Evolutionary conservation across 2,329 filamentous ascomycete species (phyloP), one percentile per base, ranked within the genome.

Genomic region (Paraconiothyrium sp.): DNA sequence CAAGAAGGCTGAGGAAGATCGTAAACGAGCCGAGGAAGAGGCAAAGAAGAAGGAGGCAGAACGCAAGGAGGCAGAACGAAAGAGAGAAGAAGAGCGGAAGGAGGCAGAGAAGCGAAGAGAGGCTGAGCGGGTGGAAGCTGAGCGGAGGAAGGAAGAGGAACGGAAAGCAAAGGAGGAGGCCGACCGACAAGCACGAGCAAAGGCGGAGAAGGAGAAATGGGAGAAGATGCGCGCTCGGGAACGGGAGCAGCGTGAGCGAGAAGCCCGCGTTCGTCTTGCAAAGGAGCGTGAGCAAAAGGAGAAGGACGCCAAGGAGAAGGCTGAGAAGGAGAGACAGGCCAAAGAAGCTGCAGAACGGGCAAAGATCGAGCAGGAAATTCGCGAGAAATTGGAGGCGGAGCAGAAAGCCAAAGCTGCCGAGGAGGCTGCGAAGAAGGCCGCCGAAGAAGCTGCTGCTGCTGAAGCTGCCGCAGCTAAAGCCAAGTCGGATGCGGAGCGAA

Each of bases 151-250:
- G 34, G 73, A 74, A 54, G 78, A 75, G 55, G 77, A 79, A 65
- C 78, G 81, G 60, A 81, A 81, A 59, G 70, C 80, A 10, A 82
- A 83, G 61, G 84, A 84, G 68, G 83, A 84, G 67, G 81, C 79
- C 30, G 82, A 83, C 22, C 76, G 78, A 43, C 72, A 76, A 37
- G 81, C 81, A 32, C 79, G 78, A 58, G 81, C 79, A 35, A 79
- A 82, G 62, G 81, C 80, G 16, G 82, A 84, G 63, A 84, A 84
- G 71, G 78, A 82, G 64, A 83, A 83, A 65, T 84, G 82, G 82
- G 82, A 84, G 71, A 81, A 83, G 71, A 78, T 78, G 65, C 78
- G 82, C 10, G 79, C 81, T 44, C 75, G 82, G 34, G 82, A 84
- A 63, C 80, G 80, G 59, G 82, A 84, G 63, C 75, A 80, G 48